A percentile compares a stretch with the other conserved stretches of the same genome.
phyloP scores from a whole-genome alignment of 192 early-diverging fungal genomes.

The Pecoramyces ruminantium region DNA sequence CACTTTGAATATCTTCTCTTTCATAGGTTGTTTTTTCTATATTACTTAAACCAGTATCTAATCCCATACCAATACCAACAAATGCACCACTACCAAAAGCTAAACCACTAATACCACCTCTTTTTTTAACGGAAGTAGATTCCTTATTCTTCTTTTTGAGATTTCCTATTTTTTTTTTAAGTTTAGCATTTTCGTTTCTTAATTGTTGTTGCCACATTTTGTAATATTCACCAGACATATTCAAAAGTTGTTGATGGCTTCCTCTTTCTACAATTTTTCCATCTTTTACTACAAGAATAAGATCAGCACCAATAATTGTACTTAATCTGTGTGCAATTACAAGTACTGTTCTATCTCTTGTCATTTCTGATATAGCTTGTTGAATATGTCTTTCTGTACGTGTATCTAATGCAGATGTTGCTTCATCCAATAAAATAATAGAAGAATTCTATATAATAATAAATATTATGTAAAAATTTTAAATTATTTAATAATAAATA shows the following conservation, averaged over 20 bases:
- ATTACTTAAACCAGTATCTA: not conserved
- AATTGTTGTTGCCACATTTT: not conserved
- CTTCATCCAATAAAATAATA: constrained; percentile 83
- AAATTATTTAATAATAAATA: too few relatives aligned
- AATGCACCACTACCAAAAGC: not conserved
- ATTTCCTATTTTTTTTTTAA: constrained; percentile 1
- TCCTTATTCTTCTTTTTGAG: constrained; percentile 9
- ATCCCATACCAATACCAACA: not conserved
- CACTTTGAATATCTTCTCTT: not conserved
- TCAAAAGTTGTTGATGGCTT: constrained; percentile 58
- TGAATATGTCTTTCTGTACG: constrained; percentile 86
- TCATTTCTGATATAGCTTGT: constrained; percentile 55
- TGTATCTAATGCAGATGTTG: constrained; percentile 72
- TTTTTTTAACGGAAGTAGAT: not conserved
- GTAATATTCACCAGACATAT: constrained; percentile 4
- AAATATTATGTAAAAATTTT: too few relatives aligned
- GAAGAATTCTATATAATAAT: constrained; percentile 10
- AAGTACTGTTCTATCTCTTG: constrained; percentile 66
- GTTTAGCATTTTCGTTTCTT: not conserved
- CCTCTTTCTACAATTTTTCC: constrained; percentile 69
- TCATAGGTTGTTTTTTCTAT: not conserved
- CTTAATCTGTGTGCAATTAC: constrained; percentile 42
- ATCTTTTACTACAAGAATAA: constrained; percentile 72
- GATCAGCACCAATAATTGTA: constrained; percentile 32
- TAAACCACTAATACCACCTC: not conserved